Evolutionary conservation across 495 filamentous ascomycete genomes (phyloP).

Genomic region (Thermochaetoides thermophila): DNA sequence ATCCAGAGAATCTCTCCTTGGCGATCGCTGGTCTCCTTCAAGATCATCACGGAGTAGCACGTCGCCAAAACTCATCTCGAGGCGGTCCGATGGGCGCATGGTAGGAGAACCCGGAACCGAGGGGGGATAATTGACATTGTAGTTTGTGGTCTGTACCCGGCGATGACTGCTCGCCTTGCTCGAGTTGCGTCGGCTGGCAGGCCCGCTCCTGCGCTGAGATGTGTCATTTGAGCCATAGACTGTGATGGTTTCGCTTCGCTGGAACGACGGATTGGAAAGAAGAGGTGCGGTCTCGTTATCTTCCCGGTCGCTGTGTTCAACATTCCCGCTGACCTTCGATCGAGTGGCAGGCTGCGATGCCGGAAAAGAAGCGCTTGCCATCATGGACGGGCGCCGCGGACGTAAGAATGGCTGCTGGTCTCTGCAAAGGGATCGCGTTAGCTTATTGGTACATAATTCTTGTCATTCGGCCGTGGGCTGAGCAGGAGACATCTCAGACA

Average conservation of each 20-base stretch:
- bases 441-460: no score
- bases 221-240: conserved; percentile 27
- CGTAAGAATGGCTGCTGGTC: conserved; percentile 54
- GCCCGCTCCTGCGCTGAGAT: conserved; percentile 10
- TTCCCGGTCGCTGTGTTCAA: conserved; percentile 26
- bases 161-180: conserved; percentile 22
- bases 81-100: conserved; percentile 31
- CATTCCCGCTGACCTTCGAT: conserved; percentile 14
- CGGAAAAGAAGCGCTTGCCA: conserved; percentile 22
- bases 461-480: no score
- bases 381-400: conserved; percentile 45
- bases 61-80: conserved; percentile 60
- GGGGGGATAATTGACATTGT: conserved; percentile 94
- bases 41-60: conserved; percentile 53
- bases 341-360: conserved; percentile 21
- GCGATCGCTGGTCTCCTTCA: conserved; percentile 16
- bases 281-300: conserved; percentile 46
- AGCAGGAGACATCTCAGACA: no score
- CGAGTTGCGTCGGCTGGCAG: conserved; percentile 26
- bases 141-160: conserved; percentile 28
- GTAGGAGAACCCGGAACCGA: conserved; percentile 72
- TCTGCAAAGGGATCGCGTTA: conserved; percentile 24
- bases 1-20: conserved; percentile 18
- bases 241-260: conserved; percentile 14
- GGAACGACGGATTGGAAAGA: conserved; percentile 27